A percentile compares a stretch with the other conserved stretches of the same genome.
phyloP scores from a whole-genome alignment of 2,329 filamentous ascomycete genomes.

The Xylaria sp. region DNA sequence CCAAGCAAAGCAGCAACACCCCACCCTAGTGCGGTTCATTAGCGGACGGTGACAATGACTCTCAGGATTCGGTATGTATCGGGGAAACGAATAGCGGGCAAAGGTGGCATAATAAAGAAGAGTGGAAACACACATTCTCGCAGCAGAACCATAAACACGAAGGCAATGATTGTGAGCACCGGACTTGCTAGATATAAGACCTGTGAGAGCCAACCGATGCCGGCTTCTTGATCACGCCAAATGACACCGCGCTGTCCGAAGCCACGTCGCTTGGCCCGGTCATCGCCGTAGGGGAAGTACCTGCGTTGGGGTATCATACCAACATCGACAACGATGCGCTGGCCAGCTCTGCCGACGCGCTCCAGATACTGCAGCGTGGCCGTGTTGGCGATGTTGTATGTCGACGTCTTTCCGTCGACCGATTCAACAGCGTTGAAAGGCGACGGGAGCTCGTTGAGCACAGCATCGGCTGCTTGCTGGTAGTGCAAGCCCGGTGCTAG shows the following conservation, averaged over 20 bases:
- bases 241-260: conserved; percentile 45
- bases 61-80: neutral
- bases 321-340: conserved; percentile 67
- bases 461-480: conserved; percentile 65
- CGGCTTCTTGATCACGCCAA: conserved; percentile 48
- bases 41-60: conserved; percentile 6
- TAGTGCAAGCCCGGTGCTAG: conserved; percentile 71
- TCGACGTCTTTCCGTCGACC: conserved; percentile 47
- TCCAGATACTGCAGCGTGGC: conserved; percentile 66
- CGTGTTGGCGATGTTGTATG: conserved; percentile 58
- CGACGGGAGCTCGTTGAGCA: conserved; percentile 54
- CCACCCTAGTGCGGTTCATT: conserved; percentile 55
- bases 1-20: conserved; percentile 59
- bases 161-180: conserved; percentile 57
- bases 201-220: conserved; percentile 61
- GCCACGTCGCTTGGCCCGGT: conserved; percentile 43
- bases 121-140: conserved; percentile 55
- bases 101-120: neutral
- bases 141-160: conserved; percentile 59
- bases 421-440: conserved; percentile 55
- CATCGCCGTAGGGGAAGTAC: conserved; percentile 44
- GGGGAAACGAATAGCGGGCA: neutral
- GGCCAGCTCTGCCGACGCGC: conserved; percentile 66
- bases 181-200: conserved; percentile 61
- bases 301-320: conserved; percentile 62